A percentile compares a stretch with the other conserved stretches of the same genome.
These are phyloP conservation scores for Tilletia caries DNA, from an alignment of 1,284 basidiomycete species.

Conservation along the genomic window DNA sequence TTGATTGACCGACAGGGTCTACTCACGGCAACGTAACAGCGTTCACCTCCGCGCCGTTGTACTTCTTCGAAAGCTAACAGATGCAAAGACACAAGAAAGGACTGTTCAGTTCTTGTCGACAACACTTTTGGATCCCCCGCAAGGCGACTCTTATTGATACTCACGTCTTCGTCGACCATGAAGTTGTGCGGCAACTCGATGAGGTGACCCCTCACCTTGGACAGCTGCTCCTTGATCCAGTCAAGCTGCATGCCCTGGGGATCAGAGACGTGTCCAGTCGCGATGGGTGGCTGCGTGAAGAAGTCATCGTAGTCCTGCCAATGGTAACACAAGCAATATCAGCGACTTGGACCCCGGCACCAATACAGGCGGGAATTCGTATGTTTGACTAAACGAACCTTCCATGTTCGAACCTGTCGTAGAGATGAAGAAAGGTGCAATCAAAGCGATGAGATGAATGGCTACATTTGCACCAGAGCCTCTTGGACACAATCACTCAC, in stretches of 20 bases:
- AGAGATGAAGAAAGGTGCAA: no score
- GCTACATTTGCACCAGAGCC: no score
- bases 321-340: background rate
- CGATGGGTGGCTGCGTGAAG: slow-evolving; percentile 64
- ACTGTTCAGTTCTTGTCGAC: background rate
- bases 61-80: slow-evolving; percentile 12
- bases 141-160: background rate
- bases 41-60: slow-evolving; percentile 21
- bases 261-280: slow-evolving; percentile 75
- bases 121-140: no score
- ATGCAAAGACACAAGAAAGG: background rate
- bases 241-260: slow-evolving; percentile 61
- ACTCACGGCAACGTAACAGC: slow-evolving; percentile 17
- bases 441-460: no score
- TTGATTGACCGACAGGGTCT: background rate
- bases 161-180: slow-evolving; percentile 67
- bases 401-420: slow-evolving; percentile 38
- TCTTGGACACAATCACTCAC: no score
- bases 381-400: no score
- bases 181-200: slow-evolving; percentile 69
- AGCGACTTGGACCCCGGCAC: background rate
- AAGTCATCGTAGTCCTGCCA: slow-evolving; percentile 57
- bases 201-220: slow-evolving; percentile 61
- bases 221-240: slow-evolving; percentile 70
- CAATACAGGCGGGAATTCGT: background rate